Conservation (phyloP, 495 filamentous ascomycete species). For the Penicillium lividum region DNA sequence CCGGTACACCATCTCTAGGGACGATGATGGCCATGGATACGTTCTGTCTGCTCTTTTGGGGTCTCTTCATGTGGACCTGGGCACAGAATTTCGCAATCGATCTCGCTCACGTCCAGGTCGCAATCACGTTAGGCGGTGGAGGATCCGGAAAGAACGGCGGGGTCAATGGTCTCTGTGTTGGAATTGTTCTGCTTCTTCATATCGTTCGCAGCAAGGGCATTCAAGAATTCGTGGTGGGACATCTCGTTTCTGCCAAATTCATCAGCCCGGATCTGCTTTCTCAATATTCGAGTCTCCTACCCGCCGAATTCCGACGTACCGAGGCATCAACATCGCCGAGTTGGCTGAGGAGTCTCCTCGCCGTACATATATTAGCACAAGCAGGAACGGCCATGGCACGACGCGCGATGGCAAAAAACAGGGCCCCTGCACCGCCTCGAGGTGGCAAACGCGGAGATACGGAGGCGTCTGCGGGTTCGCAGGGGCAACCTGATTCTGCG, state of each 20-base stretch:
- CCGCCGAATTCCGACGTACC: slow-evolving; percentile 44
- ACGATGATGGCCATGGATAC: slow-evolving; percentile 82
- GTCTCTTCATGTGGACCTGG: slow-evolving; percentile 82
- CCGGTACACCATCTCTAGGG: slow-evolving; percentile 71
- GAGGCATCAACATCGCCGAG: slow-evolving; percentile 51
- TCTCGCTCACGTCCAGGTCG: slow-evolving; percentile 94
- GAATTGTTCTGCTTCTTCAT: slow-evolving; percentile 71
- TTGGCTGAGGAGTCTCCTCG: slow-evolving; percentile 65
- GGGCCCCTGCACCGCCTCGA: slow-evolving; percentile 43
- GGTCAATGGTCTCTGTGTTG: slow-evolving; percentile 71
- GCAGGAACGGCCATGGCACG: slow-evolving; percentile 58
- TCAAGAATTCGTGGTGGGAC: slow-evolving; percentile 50
- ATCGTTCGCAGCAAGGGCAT: slow-evolving; percentile 62
- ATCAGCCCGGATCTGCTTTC: slow-evolving; percentile 47
- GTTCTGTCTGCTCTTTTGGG: slow-evolving; percentile 78
- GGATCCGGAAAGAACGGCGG: slow-evolving; percentile 74
- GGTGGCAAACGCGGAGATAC: slow-evolving; percentile 55
- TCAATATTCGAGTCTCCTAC: slow-evolving; percentile 45
- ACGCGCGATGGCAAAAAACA: slow-evolving; percentile 53
- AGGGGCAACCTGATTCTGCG: slow-evolving; percentile 46
- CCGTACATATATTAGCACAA: slow-evolving; percentile 89
- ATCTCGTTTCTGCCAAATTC: slow-evolving; percentile 48
- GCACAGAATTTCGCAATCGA: slow-evolving; percentile 88
- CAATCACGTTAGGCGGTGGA: slow-evolving; percentile 87
- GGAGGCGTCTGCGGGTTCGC: slow-evolving; percentile 55